Evolutionary conservation across 768 basidiomycete species (phyloP).

Genomic region (Boletus vinaceobasis): DNA sequence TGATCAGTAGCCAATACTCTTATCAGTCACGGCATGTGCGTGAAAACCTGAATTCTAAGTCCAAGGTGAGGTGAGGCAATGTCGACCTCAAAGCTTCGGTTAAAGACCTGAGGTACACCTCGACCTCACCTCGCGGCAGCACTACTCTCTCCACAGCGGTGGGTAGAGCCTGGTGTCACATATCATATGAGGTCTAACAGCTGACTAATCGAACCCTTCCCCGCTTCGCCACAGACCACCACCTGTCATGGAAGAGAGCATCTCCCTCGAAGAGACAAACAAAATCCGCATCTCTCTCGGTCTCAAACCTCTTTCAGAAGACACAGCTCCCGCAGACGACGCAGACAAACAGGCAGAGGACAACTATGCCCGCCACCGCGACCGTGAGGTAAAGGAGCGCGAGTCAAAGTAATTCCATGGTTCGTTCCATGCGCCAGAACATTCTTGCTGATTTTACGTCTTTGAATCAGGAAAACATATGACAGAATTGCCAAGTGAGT

Average conservation of each 20-base stretch:
- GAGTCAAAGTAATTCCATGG: slow-evolving; percentile 66
- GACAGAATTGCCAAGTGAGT: slow-evolving; percentile 89
- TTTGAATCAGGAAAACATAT: slow-evolving; percentile 54
- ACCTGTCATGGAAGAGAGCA: slow-evolving; percentile 79
- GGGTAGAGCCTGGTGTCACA: no score
- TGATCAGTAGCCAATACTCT: no score
- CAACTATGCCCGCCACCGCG: slow-evolving; percentile 76
- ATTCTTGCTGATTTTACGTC: slow-evolving; percentile 21
- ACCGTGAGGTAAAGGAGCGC: slow-evolving; percentile 64
- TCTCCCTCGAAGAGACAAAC: slow-evolving; percentile 93
- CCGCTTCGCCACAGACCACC: not conserved
- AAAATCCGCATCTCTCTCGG: slow-evolving; percentile 93
- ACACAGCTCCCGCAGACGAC: slow-evolving; percentile 63
- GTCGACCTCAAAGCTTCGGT: no score
- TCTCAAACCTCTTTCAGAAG: slow-evolving; percentile 89
- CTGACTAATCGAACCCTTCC: slow-evolving; percentile 10
- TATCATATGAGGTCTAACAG: not conserved
- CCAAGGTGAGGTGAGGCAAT: no score
- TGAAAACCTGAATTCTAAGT: no score
- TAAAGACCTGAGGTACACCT: no score
- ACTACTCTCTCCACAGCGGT: no score
- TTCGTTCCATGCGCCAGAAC: slow-evolving; percentile 14
- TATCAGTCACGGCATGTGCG: no score
- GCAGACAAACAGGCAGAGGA: slow-evolving; percentile 82
- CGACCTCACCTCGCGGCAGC: no score